These are phyloP conservation scores for Pythium dissotocum DNA, from an alignment of 352 stramenopile species.

Conservation along the genomic window DNA sequence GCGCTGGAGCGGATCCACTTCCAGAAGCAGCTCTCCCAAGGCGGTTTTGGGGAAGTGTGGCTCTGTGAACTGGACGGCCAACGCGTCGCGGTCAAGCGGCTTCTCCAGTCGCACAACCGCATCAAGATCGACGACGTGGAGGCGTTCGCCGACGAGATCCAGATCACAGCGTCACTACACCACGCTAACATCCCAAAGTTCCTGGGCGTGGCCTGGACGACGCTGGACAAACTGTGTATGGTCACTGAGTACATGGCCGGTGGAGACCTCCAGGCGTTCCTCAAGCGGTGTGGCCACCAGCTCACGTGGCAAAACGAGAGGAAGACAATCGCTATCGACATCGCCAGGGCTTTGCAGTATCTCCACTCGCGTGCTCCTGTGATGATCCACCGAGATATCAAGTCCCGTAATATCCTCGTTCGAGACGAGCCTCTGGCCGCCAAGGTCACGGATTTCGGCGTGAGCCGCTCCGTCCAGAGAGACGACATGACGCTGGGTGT, in stretches of 20 bases:
- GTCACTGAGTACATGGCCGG: conserved; percentile 28
- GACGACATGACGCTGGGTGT: conserved; percentile 5
- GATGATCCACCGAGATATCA: conserved; percentile 58
- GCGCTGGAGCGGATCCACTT: conserved; percentile 27
- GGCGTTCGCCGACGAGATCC: conserved; percentile 31
- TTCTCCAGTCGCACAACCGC: conserved; percentile 20
- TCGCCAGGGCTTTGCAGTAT: conserved; percentile 46
- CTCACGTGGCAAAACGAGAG: conserved; percentile 49
- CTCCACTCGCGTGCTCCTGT: conserved; percentile 38
- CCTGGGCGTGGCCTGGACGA: conserved; percentile 30
- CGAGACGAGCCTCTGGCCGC: conserved; percentile 34
- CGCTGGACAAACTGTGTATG: conserved; percentile 27
- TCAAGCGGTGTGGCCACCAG: conserved; percentile 18
- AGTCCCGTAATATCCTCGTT: conserved; percentile 53
- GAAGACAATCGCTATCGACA: conserved; percentile 43
- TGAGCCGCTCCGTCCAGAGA: conserved; percentile 26
- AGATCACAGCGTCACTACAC: conserved; percentile 28
- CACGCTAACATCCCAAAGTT: conserved; percentile 31
- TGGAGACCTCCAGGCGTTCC: conserved; percentile 30
- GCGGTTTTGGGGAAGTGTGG: conserved; percentile 35
- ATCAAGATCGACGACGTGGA: conserved; percentile 24
- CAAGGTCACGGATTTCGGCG: conserved; percentile 17
- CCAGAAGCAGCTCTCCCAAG: conserved; percentile 25
- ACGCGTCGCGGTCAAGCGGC: conserved; percentile 30
- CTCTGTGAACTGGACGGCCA: conserved; percentile 18